phyloP scores from a whole-genome alignment of 1,284 basidiomycete species.

The Thecaphora frezii region DNA sequence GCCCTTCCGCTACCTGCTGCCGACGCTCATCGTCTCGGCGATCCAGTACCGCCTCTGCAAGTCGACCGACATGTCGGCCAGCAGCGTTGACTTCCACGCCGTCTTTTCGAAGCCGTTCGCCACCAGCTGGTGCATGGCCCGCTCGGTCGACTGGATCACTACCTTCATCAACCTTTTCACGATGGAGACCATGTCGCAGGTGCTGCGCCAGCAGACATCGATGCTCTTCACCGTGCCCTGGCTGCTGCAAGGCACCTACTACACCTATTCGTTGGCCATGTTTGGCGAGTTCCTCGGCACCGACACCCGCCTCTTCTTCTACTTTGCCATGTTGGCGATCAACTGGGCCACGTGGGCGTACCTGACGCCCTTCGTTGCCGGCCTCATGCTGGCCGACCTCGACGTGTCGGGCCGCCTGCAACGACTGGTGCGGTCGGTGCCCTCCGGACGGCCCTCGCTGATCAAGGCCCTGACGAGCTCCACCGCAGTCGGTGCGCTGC shows the following conservation, averaged over 20 bases:
- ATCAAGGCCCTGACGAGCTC: neutral
- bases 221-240: conserved; percentile 28
- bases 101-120: conserved; percentile 12
- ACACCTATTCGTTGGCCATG: conserved; percentile 25
- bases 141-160: conserved; percentile 25
- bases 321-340: conserved; percentile 15
- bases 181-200: conserved; percentile 16
- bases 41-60: conserved; percentile 34
- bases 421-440: conserved; percentile 4
- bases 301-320: conserved; percentile 24
- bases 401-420: conserved; percentile 22
- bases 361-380: conserved; percentile 26
- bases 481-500: conserved; percentile 5
- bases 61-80: conserved; percentile 16
- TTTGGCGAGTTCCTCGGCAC: conserved; percentile 19
- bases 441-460: neutral
- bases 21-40: conserved; percentile 28
- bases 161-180: conserved; percentile 32
- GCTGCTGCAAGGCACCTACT: conserved; percentile 40
- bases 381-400: conserved; percentile 25
- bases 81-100: conserved; percentile 23
- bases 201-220: conserved; percentile 14
- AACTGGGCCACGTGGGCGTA: conserved; percentile 26
- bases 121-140: conserved; percentile 24
- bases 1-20: conserved; percentile 35